phyloP scores from a whole-genome alignment of 225 moss, liverwort and hornwort species.

The Polytrichum formosum region DNA sequence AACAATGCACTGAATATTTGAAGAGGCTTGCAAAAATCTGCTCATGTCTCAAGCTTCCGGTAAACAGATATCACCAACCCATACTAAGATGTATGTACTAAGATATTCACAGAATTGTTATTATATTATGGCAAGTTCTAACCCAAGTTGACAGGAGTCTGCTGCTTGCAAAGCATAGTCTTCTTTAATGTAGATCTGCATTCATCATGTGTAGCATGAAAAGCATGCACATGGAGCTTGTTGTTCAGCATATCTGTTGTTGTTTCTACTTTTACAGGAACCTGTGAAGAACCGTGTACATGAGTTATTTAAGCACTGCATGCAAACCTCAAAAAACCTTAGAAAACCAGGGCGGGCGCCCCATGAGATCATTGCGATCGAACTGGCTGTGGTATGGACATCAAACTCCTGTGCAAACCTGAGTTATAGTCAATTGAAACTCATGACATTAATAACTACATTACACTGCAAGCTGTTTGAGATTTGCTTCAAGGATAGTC shows the following conservation, averaged over 20 bases:
- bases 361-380: conserved; percentile 37
- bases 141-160: background rate
- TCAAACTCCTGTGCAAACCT: conserved; percentile 1
- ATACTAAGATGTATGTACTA: background rate
- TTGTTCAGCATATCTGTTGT: conserved; percentile 4
- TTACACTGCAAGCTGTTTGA: no score
- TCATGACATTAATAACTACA: no score
- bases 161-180: no score
- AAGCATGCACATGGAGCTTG: background rate
- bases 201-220: no score
- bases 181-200: background rate
- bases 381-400: conserved; percentile 31
- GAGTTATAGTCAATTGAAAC: no score
- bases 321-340: conserved; percentile 9
- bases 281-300: conserved; percentile 24
- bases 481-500: no score
- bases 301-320: conserved; percentile 25
- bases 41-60: conserved; percentile 36
- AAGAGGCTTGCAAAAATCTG: conserved; percentile 10
- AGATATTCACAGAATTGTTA: background rate
- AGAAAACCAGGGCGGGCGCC: conserved; percentile 9
- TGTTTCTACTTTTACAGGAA: conserved; percentile 24
- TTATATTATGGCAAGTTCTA: background rate
- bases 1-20: background rate
- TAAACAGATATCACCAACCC: conserved; percentile 3